A percentile compares a stretch with the other conserved stretches of the same genome.
Evolutionary conservation across 2,329 filamentous ascomycete genomes (phyloP).

Genomic region (Parascedosporium putredinis): DNA sequence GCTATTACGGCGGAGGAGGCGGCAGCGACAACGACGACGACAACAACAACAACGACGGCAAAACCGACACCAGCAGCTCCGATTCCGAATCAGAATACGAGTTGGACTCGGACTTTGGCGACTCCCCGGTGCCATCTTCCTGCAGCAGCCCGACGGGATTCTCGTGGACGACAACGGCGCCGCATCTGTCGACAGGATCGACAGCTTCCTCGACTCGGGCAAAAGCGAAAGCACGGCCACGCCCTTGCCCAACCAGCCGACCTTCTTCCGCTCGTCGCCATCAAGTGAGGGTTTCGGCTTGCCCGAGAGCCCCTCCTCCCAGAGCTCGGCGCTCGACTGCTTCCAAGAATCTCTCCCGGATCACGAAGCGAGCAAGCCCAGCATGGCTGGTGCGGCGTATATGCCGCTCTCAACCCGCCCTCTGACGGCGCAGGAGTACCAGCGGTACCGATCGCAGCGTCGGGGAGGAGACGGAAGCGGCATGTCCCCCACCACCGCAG

Average conservation of each 20-base stretch:
- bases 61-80: no score
- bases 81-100: no score
- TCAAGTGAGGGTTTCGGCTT: neutral
- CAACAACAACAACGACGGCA: neutral
- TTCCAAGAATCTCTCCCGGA: neutral
- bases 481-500: neutral
- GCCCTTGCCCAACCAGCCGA: neutral
- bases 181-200: neutral
- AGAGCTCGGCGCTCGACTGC: neutral
- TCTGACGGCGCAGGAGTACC: slow-evolving; percentile 7
- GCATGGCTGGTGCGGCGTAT: neutral
- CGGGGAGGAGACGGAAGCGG: neutral
- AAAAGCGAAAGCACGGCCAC: neutral
- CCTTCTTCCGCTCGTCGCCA: neutral
- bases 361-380: neutral
- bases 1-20: no score
- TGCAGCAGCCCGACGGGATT: no score
- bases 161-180: no score
- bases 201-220: neutral
- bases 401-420: slow-evolving; percentile 1
- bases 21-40: neutral
- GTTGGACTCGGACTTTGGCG: no score
- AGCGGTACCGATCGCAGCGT: slow-evolving; percentile 5
- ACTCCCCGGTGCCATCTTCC: no score
- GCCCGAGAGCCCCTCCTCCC: neutral